These are phyloP conservation scores for Sphagnum contortum DNA, from an alignment of 225 moss, liverwort and hornwort genomes.

Conservation along the genomic window DNA sequence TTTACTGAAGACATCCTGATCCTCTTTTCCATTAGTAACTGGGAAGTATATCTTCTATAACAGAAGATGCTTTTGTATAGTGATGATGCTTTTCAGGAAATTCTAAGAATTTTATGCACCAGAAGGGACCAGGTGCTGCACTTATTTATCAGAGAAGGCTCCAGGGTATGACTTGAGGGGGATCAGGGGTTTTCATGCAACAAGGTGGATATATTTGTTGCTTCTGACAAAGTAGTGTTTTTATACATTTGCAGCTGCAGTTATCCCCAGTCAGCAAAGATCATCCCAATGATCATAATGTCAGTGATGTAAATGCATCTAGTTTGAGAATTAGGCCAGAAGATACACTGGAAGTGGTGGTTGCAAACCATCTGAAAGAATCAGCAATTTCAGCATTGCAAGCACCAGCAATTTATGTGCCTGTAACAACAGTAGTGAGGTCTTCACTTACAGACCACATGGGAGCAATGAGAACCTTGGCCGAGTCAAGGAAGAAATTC, in stretches of 20 bases:
- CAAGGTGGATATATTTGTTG: background rate
- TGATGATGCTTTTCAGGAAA: background rate
- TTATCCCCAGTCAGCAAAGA: conserved; percentile 13
- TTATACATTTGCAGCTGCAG: conserved; percentile 29
- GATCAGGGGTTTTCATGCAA: background rate
- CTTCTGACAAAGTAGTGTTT: background rate
- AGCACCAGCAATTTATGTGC: conserved; percentile 27
- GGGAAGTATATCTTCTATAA: background rate
- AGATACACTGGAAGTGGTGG: background rate
- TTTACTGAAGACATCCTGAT: background rate
- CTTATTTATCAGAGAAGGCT: no score
- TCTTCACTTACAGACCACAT: conserved; percentile 23
- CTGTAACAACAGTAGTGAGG: conserved; percentile 21
- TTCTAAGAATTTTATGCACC: background rate
- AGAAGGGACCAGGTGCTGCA: background rate
- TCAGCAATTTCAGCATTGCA: conserved; percentile 25
- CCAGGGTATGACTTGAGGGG: no score
- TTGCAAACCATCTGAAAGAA: conserved; percentile 10
- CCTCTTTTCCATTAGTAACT: background rate
- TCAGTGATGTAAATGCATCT: conserved; percentile 5
- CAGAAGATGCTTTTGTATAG: background rate
- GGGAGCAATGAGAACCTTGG: conserved; percentile 25
- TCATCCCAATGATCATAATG: conserved; percentile 5
- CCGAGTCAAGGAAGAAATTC: conserved; percentile 11
- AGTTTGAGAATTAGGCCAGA: background rate